Percentiles rank a stretch among this genome's conserved stretches.
phyloP scores from a whole-genome alignment of 768 basidiomycete species.

The Calocera viscosa region DNA sequence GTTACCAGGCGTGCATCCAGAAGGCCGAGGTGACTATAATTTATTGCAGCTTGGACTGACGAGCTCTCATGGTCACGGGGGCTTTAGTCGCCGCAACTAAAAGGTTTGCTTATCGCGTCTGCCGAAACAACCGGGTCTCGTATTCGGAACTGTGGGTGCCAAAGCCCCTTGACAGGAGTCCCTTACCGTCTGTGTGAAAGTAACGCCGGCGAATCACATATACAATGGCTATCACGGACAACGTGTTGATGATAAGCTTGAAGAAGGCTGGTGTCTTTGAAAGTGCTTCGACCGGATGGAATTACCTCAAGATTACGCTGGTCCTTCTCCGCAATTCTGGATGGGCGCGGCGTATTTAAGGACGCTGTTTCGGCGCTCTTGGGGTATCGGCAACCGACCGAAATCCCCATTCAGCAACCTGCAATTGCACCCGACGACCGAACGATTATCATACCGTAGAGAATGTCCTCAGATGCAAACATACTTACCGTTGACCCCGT shows the following conservation, averaged over 20 bases:
- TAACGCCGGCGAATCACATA: neutral
- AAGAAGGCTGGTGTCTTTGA: neutral
- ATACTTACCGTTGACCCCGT: neutral
- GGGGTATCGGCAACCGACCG: neutral
- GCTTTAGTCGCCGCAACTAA: neutral
- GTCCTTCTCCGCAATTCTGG: neutral
- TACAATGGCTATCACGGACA: neutral
- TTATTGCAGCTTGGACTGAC: neutral
- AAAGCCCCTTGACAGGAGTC: neutral
- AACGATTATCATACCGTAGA: neutral
- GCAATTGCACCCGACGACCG: neutral
- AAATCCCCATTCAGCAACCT: neutral
- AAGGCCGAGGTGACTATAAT: neutral
- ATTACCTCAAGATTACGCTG: neutral
- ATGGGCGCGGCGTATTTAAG: neutral
- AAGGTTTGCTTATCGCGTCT: neutral
- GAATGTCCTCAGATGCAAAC: neutral
- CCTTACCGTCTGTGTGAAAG: conserved; percentile 1
- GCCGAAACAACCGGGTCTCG: neutral
- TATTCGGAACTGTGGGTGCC: neutral
- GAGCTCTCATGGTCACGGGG: neutral
- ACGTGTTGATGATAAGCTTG: conserved; percentile 9
- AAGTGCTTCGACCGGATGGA: neutral
- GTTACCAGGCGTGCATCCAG: neutral
- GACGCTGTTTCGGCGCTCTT: neutral